Conservation (phyloP, 805 yeast species). For the Naumovozyma castellii region DNA sequence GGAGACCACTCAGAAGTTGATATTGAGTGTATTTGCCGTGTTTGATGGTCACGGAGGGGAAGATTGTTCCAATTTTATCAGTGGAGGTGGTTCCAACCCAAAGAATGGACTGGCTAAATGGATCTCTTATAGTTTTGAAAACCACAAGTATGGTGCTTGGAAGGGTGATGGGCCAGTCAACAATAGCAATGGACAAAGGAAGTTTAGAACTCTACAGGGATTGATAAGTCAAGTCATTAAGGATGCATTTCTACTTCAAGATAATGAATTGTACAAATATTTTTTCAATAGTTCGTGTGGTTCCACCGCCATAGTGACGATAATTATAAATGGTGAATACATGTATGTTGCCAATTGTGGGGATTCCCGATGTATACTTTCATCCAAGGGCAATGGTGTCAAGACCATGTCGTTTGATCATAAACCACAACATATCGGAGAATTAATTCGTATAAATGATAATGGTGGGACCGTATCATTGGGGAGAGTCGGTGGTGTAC, state of each 20-base stretch:
- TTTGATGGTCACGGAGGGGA: slow-evolving; percentile 82
- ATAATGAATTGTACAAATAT: slow-evolving; percentile 34
- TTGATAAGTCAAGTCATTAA: slow-evolving; percentile 32
- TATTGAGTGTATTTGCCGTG: slow-evolving; percentile 49
- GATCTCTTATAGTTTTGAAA: slow-evolving; percentile 24
- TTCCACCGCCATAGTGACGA: slow-evolving; percentile 41
- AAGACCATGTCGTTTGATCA: slow-evolving; percentile 69
- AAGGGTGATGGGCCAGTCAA: slow-evolving; percentile 2
- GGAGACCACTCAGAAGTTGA: slow-evolving; percentile 16
- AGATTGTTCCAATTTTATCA: slow-evolving; percentile 46
- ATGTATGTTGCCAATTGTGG: slow-evolving; percentile 64
- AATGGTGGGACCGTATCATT: slow-evolving; percentile 92
- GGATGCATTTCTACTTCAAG: slow-evolving; percentile 39
- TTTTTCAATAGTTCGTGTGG: slow-evolving; percentile 38
- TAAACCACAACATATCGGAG: slow-evolving; percentile 93
- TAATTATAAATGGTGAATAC: slow-evolving; percentile 35
- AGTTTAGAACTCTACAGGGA: slow-evolving; percentile 29
- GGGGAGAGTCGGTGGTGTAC: slow-evolving; percentile 90
- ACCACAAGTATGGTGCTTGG: slow-evolving; percentile 20
- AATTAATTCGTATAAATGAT: slow-evolving; percentile 76
- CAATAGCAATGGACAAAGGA: slow-evolving; percentile 7
- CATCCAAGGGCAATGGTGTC: slow-evolving; percentile 42
- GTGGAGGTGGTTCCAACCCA: slow-evolving; percentile 23
- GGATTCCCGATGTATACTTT: slow-evolving; percentile 59
- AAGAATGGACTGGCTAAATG: slow-evolving; percentile 23